Evolutionary conservation across 2,329 filamentous ascomycete species (phyloP), one percentile per base, ranked within the genome.

Genomic region (Aphanoascus verrucosus): DNA sequence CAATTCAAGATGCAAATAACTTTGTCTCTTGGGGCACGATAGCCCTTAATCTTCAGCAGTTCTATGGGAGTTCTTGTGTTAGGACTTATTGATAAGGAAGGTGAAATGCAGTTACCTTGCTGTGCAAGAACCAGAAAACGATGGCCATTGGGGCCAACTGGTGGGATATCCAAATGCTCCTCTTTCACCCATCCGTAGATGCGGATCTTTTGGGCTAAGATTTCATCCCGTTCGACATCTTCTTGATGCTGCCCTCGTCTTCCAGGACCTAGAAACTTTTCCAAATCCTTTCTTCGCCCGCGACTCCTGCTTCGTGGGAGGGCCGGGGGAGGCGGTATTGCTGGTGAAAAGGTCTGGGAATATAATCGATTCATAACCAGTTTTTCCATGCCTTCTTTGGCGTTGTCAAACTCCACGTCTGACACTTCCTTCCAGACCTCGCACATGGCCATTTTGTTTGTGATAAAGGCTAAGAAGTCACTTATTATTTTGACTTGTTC

Each of bases 401-500:
- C 93, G 68, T 98, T 98, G 69, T 98, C 93, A 62, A 98, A 98
- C 64, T 98, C 93, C 37, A 88, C 88, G 67, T 98, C 93, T 0
- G 90, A 94, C 0, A 97, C 88, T 34, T 93, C 88, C 54, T 87
- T 82, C 93, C 93, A 98, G 2, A 98, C 88, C 57, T 98, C 93
- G 65, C 93, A 98, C 59, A 88, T 80, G 12, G 85, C 88, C 94
- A 98, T 98, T 74, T 97, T 97, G 72, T 95, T 95, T 52, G 87
- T 86, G 59, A 98, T 98, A 64, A 98, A 98, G 43, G 89, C 83
- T 46, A 98, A 75, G 61, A 98, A 98, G 67, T 98, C 94, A 60
- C 88, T 83, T 57, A 98, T 95, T 58, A 98, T 97, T 72, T 98
- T 98, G 66, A 97, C 93, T 69, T 98, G 93, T 71, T 98, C 93